phyloP scores from a whole-genome alignment of 805 yeast genomes.

The Allodekkera sacchari region DNA sequence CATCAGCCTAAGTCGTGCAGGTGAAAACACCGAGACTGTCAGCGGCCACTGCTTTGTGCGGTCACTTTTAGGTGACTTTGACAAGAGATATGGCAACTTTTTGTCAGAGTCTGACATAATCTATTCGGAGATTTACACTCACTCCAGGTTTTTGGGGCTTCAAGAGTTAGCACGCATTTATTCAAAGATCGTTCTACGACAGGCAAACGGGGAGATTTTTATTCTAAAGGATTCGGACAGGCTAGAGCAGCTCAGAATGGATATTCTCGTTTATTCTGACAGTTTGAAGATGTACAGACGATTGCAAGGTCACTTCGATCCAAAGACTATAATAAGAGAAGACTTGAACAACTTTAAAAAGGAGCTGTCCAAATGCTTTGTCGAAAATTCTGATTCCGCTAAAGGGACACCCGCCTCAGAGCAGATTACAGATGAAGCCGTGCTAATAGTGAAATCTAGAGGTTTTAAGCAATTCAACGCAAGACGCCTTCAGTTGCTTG shows the following conservation, averaged over 20 bases:
- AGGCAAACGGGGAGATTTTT: not conserved
- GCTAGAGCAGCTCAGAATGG: constrained; percentile 1
- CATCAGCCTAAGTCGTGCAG: constrained; percentile 1
- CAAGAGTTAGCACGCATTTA: not conserved
- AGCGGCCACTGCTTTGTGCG: constrained; percentile 2
- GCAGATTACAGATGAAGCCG: constrained; percentile 1
- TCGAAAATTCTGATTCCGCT: too few species aligned
- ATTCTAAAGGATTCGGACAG: constrained; percentile 1
- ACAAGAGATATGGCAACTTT: not conserved
- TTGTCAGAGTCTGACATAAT: constrained; percentile 1
- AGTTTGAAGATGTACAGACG: constrained; percentile 5
- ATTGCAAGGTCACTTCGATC: constrained; percentile 5
- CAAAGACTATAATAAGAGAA: not conserved
- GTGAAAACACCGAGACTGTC: not conserved
- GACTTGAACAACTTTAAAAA: constrained; percentile 3
- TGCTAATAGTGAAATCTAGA: constrained; percentile 11
- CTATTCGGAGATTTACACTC: constrained; percentile 1
- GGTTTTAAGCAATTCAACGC: constrained; percentile 16
- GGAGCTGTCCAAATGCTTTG: not conserved
- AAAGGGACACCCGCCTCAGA: not conserved
- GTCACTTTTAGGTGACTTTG: constrained; percentile 3
- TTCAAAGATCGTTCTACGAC: not conserved
- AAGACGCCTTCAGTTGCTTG: constrained; percentile 14
- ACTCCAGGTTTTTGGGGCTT: constrained; percentile 2
- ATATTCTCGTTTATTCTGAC: constrained; percentile 3